Base-by-base conservation (phyloP, 768 basidiomycete species). In the Pisolithus microcarpus region DNA sequence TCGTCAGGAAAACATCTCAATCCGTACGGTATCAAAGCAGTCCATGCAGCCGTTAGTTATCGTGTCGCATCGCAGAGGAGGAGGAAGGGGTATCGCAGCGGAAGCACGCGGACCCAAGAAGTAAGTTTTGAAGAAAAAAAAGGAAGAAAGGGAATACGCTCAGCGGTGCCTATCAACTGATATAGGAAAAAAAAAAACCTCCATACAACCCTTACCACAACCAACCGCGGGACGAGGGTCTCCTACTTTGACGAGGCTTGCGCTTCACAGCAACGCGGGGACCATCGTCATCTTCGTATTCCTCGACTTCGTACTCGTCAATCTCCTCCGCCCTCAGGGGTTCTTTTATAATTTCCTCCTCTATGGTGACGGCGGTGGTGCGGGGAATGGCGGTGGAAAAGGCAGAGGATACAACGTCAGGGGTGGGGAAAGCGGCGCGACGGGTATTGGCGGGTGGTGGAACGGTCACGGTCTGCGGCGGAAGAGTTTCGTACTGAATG, bases 401-500 rank as follows among this genome's bases (percentile, higher is more conserved):
- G 9, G 77, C 72, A n/a, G 77, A 70, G 19, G 77, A 78, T 26
- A 74, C 73, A 7, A 75, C 76, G 61, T 85, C 81, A 6, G 88
- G 88, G 26, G 80, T 78, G 19, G 88, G 87, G 58, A 78, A 76
- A 26, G 85, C 80, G 52, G 82, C 88, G 59, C 78, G 76, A 55
- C 87, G 86, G 46, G 87, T 89, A 63, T 80, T 85, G 61, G 87
- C 83, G 55, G 88, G 87, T 24, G 85, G 79, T 43, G 85, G 86
- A 55, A 85, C 78, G 48, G 79, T 80, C 60, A 85, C 77, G 56
- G 82, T 81, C 67, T 83, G 70, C 49, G 82, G 82, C 61, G 64
- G 73, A 56, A 60, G 70, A n/a, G 67, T 70, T 61, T 69, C 69
- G 43, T 66, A 69, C 66, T 77, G 73, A 54, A 85, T 71, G 49